Evolutionary conservation across 2,329 filamentous ascomycete species (phyloP).

Genomic region (Alternaria novae-zelandiae): DNA sequence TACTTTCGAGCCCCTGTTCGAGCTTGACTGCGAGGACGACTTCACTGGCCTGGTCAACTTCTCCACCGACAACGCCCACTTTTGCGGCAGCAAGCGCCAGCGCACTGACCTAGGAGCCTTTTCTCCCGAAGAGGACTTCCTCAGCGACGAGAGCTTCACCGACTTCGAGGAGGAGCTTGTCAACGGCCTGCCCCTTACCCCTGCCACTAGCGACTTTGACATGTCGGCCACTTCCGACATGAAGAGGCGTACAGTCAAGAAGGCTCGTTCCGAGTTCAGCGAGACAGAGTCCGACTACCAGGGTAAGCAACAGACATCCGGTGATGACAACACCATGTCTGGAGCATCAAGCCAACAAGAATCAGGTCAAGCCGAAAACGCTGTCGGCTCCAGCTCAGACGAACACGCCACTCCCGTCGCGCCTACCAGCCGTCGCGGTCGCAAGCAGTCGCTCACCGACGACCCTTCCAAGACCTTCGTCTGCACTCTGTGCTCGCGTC

Average conservation of each 20-base stretch:
- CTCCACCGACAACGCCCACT: conserved; percentile 64
- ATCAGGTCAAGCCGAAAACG: conserved; percentile 52
- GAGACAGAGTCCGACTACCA: conserved; percentile 47
- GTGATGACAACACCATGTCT: conserved; percentile 43
- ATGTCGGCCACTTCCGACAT: conserved; percentile 30
- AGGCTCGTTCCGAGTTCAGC: conserved; percentile 36
- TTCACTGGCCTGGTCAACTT: conserved; percentile 79
- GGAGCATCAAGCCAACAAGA: conserved; percentile 47
- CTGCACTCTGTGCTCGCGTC: conserved; percentile 93
- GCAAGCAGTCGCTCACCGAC: conserved; percentile 97
- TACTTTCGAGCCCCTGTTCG: conserved; percentile 83
- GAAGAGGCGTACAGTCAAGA: conserved; percentile 40
- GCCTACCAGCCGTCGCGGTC: conserved; percentile 82
- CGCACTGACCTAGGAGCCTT: conserved; percentile 72
- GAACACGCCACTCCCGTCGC: conserved; percentile 42
- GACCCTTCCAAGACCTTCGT: conserved; percentile 98
- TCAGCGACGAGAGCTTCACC: conserved; percentile 77
- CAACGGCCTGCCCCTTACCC: conserved; percentile 66
- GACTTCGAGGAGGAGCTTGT: conserved; percentile 75
- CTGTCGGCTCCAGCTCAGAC: conserved; percentile 54
- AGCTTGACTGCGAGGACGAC: conserved; percentile 90
- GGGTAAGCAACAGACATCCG: conserved; percentile 42
- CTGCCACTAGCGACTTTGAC: conserved; percentile 60
- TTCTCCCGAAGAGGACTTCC: conserved; percentile 72
- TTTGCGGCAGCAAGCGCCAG: conserved; percentile 72